These are phyloP conservation scores for Sphenostylis stenocarpa DNA, from an alignment of 306 rosid species.

Conservation along the genomic window DNA sequence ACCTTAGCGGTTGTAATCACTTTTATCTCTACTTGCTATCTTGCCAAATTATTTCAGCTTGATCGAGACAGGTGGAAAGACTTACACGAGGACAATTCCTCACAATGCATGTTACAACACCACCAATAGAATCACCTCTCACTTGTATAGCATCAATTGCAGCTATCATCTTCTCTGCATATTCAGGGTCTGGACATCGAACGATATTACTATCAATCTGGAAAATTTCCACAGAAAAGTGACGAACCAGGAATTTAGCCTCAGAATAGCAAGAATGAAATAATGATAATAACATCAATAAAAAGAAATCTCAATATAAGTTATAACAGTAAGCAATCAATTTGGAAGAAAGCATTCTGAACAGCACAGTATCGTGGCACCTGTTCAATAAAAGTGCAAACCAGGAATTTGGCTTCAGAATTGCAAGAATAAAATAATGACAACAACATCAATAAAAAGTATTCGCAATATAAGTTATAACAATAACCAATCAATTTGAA, in stretches of 20 bases:
- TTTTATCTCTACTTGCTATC: slow-evolving; percentile 12
- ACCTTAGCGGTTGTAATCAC: slow-evolving; percentile 13
- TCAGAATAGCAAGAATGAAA: slow-evolving; percentile 23
- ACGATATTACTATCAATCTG: slow-evolving; percentile 95
- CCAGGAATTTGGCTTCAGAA: slow-evolving; percentile 27
- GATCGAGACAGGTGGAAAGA: slow-evolving; percentile 24
- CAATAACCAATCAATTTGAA: slow-evolving; percentile 21
- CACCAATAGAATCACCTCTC: slow-evolving; percentile 92
- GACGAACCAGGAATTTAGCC: slow-evolving; percentile 19
- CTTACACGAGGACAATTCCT: slow-evolving; percentile 86
- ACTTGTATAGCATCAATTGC: slow-evolving; percentile 86
- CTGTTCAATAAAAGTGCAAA: neutral
- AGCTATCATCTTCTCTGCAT: slow-evolving; percentile 93
- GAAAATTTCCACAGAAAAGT: slow-evolving; percentile 12
- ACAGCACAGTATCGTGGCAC: neutral
- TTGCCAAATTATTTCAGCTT: slow-evolving; percentile 10
- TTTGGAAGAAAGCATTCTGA: slow-evolving; percentile 6
- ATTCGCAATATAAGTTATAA: neutral
- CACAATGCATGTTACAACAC: slow-evolving; percentile 90
- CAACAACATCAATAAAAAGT: neutral
- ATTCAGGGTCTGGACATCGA: slow-evolving; percentile 93
- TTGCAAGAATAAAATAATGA: slow-evolving; percentile 10
- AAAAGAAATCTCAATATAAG: neutral
- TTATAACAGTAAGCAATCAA: slow-evolving; percentile 7
- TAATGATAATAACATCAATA: neutral